Evolutionary conservation across 768 basidiomycete species (phyloP).

Genomic region (Lentinula raphanica): DNA sequence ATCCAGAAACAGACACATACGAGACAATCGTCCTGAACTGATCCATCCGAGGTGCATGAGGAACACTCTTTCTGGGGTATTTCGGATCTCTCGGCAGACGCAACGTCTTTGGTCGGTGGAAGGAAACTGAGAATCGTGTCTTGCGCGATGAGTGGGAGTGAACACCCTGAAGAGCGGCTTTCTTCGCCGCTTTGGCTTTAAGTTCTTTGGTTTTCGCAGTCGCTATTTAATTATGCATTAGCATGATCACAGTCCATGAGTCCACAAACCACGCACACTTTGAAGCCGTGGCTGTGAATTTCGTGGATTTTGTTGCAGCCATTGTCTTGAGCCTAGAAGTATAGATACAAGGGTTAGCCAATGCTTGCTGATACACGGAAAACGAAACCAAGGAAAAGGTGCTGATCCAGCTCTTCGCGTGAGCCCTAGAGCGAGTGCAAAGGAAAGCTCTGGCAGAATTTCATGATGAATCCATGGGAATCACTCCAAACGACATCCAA

Average conservation of each 20-base stretch:
- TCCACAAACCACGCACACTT: conserved; percentile 9
- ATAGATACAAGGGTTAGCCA: background rate
- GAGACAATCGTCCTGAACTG: conserved; percentile 92
- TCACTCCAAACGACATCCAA: background rate
- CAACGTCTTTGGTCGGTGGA: conserved; percentile 96
- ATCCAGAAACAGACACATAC: conserved; percentile 44
- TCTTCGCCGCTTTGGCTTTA: conserved; percentile 94
- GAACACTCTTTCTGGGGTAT: conserved; percentile 94
- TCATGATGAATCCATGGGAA: background rate
- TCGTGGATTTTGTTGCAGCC: conserved; percentile 66
- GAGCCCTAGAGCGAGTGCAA: background rate
- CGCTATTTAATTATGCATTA: conserved; percentile 11
- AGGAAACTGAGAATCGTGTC: conserved; percentile 78
- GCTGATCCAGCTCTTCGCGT: background rate
- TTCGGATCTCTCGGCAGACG: conserved; percentile 76
- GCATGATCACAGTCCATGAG: background rate
- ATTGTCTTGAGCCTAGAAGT: conserved; percentile 29
- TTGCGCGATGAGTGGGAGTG: conserved; percentile 75
- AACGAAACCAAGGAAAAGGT: background rate
- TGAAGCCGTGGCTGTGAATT: conserved; percentile 53
- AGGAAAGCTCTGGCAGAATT: background rate
- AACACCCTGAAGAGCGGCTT: conserved; percentile 89
- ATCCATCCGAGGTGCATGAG: conserved; percentile 92
- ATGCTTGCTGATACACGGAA: background rate
- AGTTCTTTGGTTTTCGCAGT: conserved; percentile 36